Evolutionary conservation across 768 basidiomycete species (phyloP).

Genomic region (Candolleomyces aberdarensis): DNA sequence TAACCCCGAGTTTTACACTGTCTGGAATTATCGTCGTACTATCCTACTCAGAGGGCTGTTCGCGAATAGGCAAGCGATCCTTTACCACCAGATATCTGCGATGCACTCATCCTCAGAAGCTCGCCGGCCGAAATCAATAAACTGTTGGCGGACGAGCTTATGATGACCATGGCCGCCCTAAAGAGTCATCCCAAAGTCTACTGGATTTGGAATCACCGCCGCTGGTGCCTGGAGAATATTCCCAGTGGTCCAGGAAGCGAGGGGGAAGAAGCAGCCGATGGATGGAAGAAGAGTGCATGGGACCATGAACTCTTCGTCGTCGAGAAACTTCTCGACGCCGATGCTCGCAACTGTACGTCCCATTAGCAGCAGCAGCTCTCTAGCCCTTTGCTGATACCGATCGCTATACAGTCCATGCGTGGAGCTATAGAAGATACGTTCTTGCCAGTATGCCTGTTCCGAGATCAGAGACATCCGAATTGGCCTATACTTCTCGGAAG

Average conservation of each 20-base stretch:
- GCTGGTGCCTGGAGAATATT: slow-evolving; percentile 90
- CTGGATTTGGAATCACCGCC: slow-evolving; percentile 97
- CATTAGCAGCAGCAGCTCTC: not conserved
- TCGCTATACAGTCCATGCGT: slow-evolving; percentile 72
- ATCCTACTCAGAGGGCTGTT: slow-evolving; percentile 77
- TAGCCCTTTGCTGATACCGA: not conserved
- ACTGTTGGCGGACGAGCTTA: slow-evolving; percentile 68
- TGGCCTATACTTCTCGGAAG: slow-evolving; percentile 84
- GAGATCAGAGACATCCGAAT: slow-evolving; percentile 59
- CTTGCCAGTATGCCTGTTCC: slow-evolving; percentile 64
- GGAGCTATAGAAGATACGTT: slow-evolving; percentile 91
- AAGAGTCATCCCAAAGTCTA: slow-evolving; percentile 92
- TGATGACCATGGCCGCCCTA: slow-evolving; percentile 77
- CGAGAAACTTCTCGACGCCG: slow-evolving; percentile 89
- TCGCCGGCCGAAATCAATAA: slow-evolving; percentile 58
- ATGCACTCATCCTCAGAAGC: slow-evolving; percentile 35
- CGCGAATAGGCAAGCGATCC: slow-evolving; percentile 47
- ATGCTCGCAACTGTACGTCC: slow-evolving; percentile 86
- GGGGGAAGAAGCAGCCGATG: slow-evolving; percentile 40
- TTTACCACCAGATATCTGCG: slow-evolving; percentile 3
- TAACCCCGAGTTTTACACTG: slow-evolving; percentile 95
- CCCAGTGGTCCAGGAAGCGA: slow-evolving; percentile 64
- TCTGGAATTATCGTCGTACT: slow-evolving; percentile 91
- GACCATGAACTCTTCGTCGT: slow-evolving; percentile 80
- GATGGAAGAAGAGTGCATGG: slow-evolving; percentile 86